These are phyloP conservation scores for Phytophthora cryptogea DNA, from an alignment of 352 stramenopile species.

Conservation along the genomic window DNA sequence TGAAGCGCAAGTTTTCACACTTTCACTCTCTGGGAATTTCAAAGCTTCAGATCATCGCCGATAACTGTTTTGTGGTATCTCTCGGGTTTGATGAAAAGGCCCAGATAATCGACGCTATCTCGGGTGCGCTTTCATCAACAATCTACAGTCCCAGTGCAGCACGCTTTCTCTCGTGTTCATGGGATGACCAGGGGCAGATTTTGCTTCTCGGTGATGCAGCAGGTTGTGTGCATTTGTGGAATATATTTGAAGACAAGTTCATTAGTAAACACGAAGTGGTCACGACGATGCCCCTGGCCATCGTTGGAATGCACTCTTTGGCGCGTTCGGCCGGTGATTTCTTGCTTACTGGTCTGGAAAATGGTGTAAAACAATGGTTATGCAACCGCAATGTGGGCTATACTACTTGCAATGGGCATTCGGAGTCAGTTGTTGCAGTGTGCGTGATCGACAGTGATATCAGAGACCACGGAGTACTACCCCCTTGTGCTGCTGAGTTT, in stretches of 20 bases:
- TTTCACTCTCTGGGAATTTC: constrained; percentile 72
- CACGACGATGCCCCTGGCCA: constrained; percentile 10
- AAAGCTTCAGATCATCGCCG: constrained; percentile 54
- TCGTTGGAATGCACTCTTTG: constrained; percentile 21
- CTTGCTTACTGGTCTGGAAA: constrained; percentile 45
- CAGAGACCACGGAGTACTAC: neutral
- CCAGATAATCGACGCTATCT: constrained; percentile 71
- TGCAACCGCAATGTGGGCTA: constrained; percentile 71
- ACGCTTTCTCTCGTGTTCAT: constrained; percentile 64
- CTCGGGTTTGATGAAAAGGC: constrained; percentile 79
- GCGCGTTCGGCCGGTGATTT: constrained; percentile 34
- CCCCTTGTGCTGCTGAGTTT: neutral
- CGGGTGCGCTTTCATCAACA: constrained; percentile 54
- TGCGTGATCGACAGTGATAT: constrained; percentile 36
- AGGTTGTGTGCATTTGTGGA: constrained; percentile 64
- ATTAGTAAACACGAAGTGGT: constrained; percentile 44
- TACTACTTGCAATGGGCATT: constrained; percentile 54
- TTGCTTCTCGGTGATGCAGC: constrained; percentile 61
- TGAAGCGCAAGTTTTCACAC: constrained; percentile 63
- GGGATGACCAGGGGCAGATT: constrained; percentile 52
- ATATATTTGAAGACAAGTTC: constrained; percentile 72
- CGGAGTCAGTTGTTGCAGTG: constrained; percentile 53
- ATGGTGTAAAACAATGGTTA: constrained; percentile 62
- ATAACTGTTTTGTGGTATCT: constrained; percentile 77
- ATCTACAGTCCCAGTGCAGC: constrained; percentile 51